phyloP scores from a whole-genome alignment of 371 early-diverging fungal genomes.

The Mucor racemosus region DNA sequence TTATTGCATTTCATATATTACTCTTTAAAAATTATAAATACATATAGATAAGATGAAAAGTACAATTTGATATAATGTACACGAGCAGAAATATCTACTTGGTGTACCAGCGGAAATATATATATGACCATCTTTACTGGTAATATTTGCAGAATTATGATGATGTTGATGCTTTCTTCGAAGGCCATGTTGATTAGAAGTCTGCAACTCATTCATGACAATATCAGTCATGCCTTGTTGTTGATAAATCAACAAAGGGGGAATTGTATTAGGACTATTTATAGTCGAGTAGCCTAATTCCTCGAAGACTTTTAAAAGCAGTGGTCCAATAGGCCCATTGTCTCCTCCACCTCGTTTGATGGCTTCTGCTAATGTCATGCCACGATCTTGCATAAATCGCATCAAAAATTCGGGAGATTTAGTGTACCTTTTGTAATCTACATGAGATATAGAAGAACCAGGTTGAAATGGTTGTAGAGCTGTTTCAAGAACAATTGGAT shows the following conservation, averaged over 20 bases:
- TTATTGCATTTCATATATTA: too few species aligned
- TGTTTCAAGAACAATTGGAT: constrained; percentile 36
- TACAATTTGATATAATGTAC: too few species aligned
- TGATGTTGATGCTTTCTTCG: constrained; percentile 2
- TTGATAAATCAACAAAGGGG: not conserved
- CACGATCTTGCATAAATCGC: constrained; percentile 47
- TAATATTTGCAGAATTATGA: not conserved
- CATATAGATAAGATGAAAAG: too few species aligned
- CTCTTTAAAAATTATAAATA: too few species aligned
- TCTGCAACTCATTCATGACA: constrained; percentile 4
- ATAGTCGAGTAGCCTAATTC: constrained; percentile 39
- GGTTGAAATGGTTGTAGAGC: constrained; percentile 36
- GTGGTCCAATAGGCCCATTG: constrained; percentile 42
- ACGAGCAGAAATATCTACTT: not conserved
- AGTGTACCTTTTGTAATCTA: constrained; percentile 42
- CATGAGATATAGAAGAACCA: constrained; percentile 61
- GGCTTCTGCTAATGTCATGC: constrained; percentile 26
- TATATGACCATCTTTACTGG: not conserved
- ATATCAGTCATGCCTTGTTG: constrained; percentile 6
- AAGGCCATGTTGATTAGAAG: not conserved
- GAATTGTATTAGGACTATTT: constrained; percentile 8
- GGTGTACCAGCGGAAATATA: not conserved
- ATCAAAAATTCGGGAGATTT: constrained; percentile 60
- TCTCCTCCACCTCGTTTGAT: constrained; percentile 19
- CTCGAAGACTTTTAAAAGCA: constrained; percentile 34